phyloP scores from a whole-genome alignment of 805 yeast genomes.

The Henningerozyma blattae region DNA sequence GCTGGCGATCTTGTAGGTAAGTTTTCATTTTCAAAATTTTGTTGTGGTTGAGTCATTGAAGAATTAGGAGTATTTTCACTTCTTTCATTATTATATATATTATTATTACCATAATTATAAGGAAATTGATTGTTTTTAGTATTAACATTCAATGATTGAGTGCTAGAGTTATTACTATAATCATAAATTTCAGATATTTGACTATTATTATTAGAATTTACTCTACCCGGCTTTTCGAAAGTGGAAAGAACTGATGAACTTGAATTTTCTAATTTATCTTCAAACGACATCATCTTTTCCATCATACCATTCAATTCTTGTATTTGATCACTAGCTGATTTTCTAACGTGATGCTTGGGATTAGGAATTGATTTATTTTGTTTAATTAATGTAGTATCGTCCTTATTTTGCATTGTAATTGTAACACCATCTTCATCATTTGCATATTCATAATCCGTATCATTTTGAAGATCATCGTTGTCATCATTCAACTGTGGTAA shows the following conservation, averaged over 20 bases:
- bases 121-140: no score
- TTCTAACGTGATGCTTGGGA: no score
- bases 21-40: no score
- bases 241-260: background rate
- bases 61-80: no score
- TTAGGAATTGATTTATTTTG: background rate
- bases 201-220: background rate
- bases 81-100: no score
- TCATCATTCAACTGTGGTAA: conserved; percentile 9
- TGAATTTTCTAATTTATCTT: background rate
- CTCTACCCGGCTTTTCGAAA: background rate
- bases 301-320: conserved; percentile 26
- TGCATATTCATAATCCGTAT: no score
- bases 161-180: background rate
- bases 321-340: conserved; percentile 2
- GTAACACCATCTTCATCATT: background rate
- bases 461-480: background rate
- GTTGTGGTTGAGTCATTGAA: no score
- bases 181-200: background rate
- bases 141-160: background rate
- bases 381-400: background rate
- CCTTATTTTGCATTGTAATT: background rate
- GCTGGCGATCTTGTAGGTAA: no score
- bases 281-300: conserved; percentile 18
- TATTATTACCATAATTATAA: no score